Base-by-base conservation (phyloP, 1,284 basidiomycete species). In the Gymnopus androsaceus region DNA sequence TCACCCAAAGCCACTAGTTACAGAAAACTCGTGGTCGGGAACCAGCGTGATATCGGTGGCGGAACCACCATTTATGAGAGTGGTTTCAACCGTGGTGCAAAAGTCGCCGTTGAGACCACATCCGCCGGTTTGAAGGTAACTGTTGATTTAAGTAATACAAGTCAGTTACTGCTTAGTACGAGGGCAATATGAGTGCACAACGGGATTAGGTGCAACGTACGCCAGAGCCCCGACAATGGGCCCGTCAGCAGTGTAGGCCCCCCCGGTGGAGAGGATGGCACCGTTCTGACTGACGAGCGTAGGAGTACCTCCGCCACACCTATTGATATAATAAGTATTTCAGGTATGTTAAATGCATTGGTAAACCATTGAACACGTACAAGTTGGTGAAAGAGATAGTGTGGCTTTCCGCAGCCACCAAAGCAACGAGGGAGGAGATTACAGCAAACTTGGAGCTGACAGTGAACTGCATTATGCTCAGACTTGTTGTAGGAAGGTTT, bases 351-450 rank as follows among this genome's bases (percentile, higher is more conserved):
- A 33, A 14, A 33, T 33, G 31, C 6, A 33, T 33, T 33, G 14
- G 7, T 33, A 33, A 33, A 33, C 31, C 31, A 45, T 21, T 27
- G 11, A 6, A 37, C 5, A 34, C 61, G 25, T 41, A 67, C 64
- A 59, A 63, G 64, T 70, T 70, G 42, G 59, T 58, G 54, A 69
- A 69, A 9, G 36, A 55, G 50, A 69, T 59, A 9, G 63, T 66
- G 61, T 69, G 68, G 17, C 63, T 58, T 57, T 69, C 68, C 15
- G 64, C 67, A 21, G 15, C 41, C 23, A 54, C 62, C 21, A 41
- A 45, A 40, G 41, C 40, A 27, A 41, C 54, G 36, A 17, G 41
- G 8, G 53, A 28, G 46, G 56, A 30, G 19, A 56, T 31, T 31
- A 36, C 47, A 19, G 19, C 34, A 55, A 46, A 51, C n/a, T n/a